Percentiles rank a stretch among this genome's conserved stretches.
Conservation (phyloP, 1,139 yeast genomes). For the Candida glucosophila region DNA sequence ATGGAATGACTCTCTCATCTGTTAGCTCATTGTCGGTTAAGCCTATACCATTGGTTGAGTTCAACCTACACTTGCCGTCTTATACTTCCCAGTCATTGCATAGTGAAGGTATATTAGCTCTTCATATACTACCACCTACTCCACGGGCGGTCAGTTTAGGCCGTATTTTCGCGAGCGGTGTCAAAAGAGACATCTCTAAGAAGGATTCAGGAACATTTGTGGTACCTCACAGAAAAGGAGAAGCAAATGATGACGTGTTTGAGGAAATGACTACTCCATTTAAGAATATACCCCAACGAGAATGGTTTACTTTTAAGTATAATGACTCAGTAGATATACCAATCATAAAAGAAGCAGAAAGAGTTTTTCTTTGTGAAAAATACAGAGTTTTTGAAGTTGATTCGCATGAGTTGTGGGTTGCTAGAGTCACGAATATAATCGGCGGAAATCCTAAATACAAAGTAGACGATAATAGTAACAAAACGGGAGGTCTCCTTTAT, state of each 20-base stretch:
- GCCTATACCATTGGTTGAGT: slow-evolving; percentile 72
- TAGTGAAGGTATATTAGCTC: slow-evolving; percentile 44
- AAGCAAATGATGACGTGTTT: slow-evolving; percentile 29
- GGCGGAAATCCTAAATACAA: slow-evolving; percentile 12
- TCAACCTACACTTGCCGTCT: slow-evolving; percentile 78
- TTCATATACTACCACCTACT: slow-evolving; percentile 67
- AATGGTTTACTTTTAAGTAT: slow-evolving; percentile 15
- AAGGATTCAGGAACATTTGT: slow-evolving; percentile 5
- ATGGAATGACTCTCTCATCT: slow-evolving; percentile 78
- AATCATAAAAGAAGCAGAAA: slow-evolving; percentile 48
- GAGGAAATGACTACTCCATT: slow-evolving; percentile 49
- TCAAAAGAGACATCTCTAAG: slow-evolving; percentile 17
- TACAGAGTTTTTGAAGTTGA: slow-evolving; percentile 49
- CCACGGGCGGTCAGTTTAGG: slow-evolving; percentile 43
- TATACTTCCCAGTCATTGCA: slow-evolving; percentile 63
- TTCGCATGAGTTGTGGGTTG: slow-evolving; percentile 87
- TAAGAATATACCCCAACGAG: slow-evolving; percentile 17
- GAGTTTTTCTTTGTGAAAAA: slow-evolving; percentile 57
- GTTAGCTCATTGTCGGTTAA: slow-evolving; percentile 68
- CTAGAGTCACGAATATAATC: slow-evolving; percentile 48
- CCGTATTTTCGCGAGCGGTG: slow-evolving; percentile 55
- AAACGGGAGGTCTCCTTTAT: slow-evolving; percentile 57
- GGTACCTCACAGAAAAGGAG: slow-evolving; percentile 1
- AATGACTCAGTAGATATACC: slow-evolving; percentile 38
- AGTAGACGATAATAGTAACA: slow-evolving; percentile 7